phyloP scores from a whole-genome alignment of 306 rosid species.

The Amphicarpaea edgeworthii region DNA sequence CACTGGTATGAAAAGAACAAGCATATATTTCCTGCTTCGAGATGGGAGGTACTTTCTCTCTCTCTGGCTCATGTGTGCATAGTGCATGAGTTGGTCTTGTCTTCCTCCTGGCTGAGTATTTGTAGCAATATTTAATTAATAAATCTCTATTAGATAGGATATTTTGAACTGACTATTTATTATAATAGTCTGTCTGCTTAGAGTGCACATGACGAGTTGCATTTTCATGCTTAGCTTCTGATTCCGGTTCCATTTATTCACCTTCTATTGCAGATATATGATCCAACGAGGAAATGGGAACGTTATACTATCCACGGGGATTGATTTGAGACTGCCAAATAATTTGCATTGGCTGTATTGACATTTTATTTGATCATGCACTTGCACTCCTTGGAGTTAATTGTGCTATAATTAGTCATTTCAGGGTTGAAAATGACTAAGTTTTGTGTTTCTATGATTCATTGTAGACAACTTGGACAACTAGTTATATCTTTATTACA shows the following conservation, averaged over 20 bases:
- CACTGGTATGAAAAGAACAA: constrained; percentile 99
- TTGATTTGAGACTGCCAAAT: constrained; percentile 44
- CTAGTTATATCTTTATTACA: too few species aligned
- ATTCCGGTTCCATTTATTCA: neutral
- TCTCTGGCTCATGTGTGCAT: neutral
- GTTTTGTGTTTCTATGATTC: constrained; percentile 21
- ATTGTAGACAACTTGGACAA: neutral
- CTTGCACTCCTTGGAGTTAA: neutral
- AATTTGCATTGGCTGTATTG: constrained; percentile 3
- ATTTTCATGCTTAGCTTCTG: constrained; percentile 12
- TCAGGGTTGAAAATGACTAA: constrained; percentile 9
- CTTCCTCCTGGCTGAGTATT: neutral
- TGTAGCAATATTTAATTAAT: neutral
- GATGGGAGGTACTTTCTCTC: constrained; percentile 83
- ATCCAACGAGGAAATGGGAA: constrained; percentile 75
- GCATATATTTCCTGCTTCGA: constrained; percentile 97
- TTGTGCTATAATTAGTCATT: neutral
- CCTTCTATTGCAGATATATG: constrained; percentile 56
- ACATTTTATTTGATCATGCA: neutral
- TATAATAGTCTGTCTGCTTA: neutral
- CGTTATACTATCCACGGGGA: constrained; percentile 82
- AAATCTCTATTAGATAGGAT: constrained; percentile 14
- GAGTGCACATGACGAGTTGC: neutral
- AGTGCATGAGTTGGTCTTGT: neutral
- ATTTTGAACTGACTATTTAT: neutral